A percentile compares a stretch with the other conserved stretches of the same genome.
Conservation (phyloP, 192 early-diverging fungal genomes). For the Borealophlyctis nickersoniae region DNA sequence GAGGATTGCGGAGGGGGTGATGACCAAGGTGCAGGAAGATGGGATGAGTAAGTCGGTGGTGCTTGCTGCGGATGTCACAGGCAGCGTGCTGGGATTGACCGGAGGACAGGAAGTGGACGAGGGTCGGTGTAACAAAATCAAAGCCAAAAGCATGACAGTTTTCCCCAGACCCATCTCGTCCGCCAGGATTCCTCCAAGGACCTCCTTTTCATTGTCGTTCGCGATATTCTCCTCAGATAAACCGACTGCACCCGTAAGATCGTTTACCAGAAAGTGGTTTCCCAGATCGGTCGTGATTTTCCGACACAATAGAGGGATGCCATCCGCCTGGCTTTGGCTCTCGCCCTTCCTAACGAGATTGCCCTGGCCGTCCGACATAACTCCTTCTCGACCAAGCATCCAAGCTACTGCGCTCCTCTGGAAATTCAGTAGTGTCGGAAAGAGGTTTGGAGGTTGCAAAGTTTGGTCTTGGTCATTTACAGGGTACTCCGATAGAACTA, state of each 20-base stretch:
- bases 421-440: slow-evolving; percentile 26
- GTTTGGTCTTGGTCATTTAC: neutral
- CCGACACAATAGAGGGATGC: slow-evolving; percentile 12
- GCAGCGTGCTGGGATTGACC: no score
- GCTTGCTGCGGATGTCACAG: no score
- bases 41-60: no score
- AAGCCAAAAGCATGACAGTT: slow-evolving; percentile 60
- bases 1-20: slow-evolving; percentile 58
- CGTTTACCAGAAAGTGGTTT: neutral
- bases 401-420: slow-evolving; percentile 34
- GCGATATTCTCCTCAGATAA: neutral
- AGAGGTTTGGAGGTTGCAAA: slow-evolving; percentile 3
- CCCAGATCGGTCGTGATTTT: neutral
- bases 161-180: slow-evolving; percentile 73
- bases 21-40: slow-evolving; percentile 57
- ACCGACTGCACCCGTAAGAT: slow-evolving; percentile 9
- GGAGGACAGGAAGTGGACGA: no score
- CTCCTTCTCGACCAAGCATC: slow-evolving; percentile 39
- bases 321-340: no score
- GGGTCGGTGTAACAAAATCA: slow-evolving; percentile 48
- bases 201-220: neutral
- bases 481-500: neutral
- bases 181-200: slow-evolving; percentile 42
- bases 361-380: neutral
- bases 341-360: neutral